Evolutionary conservation across 1,284 basidiomycete genomes (phyloP).

Genomic region (Inonotus obliquus): DNA sequence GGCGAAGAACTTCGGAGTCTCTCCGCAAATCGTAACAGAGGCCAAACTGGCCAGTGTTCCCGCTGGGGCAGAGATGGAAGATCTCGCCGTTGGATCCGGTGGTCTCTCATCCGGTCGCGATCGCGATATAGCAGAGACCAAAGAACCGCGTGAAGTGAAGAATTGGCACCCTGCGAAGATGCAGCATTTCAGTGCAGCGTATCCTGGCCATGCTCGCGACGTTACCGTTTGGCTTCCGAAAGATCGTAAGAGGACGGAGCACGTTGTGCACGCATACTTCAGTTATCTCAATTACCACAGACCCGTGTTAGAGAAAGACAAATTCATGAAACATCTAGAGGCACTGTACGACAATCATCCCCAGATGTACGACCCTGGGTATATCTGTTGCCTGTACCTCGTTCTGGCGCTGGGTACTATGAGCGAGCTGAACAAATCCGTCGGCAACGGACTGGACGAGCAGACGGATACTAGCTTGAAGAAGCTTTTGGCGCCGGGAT

Average conservation of each 20-base stretch:
- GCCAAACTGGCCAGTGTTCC: slow-evolving; percentile 45
- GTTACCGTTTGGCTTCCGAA: slow-evolving; percentile 68
- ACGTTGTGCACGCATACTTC: slow-evolving; percentile 68
- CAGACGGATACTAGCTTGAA: slow-evolving; percentile 26
- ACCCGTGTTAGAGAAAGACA: slow-evolving; percentile 61
- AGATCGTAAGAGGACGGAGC: slow-evolving; percentile 58
- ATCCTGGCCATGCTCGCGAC: slow-evolving; percentile 10
- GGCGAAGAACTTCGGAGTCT: slow-evolving; percentile 74
- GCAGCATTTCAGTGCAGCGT: slow-evolving; percentile 36
- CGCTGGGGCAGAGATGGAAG: slow-evolving; percentile 57
- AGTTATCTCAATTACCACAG: slow-evolving; percentile 69
- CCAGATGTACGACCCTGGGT: slow-evolving; percentile 63
- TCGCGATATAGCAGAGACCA: slow-evolving; percentile 47
- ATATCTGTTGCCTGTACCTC: slow-evolving; percentile 69
- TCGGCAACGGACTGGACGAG: slow-evolving; percentile 25
- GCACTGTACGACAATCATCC: slow-evolving; percentile 57
- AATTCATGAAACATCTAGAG: slow-evolving; percentile 58
- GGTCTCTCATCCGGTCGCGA: slow-evolving; percentile 67
- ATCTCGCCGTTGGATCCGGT: slow-evolving; percentile 67
- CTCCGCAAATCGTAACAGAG: slow-evolving; percentile 60
- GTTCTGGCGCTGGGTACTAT: slow-evolving; percentile 75
- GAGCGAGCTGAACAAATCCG: slow-evolving; percentile 60
- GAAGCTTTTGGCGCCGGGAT: slow-evolving; percentile 62
- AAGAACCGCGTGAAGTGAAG: slow-evolving; percentile 53
- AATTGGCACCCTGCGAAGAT: slow-evolving; percentile 54